Conservation (phyloP, 2,329 filamentous ascomycete genomes). For the Aureobasidium namibiae region DNA sequence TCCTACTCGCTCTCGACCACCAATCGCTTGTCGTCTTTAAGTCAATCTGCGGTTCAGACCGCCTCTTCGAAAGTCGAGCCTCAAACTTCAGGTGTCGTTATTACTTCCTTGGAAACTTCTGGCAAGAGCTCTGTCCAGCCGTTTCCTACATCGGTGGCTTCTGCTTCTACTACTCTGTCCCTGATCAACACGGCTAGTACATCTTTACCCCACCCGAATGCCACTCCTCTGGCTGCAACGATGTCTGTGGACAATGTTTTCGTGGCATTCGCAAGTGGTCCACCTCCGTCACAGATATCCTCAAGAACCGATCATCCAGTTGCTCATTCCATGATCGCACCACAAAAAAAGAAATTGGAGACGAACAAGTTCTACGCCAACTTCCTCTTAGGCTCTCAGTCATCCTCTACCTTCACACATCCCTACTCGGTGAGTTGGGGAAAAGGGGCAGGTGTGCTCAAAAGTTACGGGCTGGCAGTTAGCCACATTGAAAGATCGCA, state of each 20-base stretch:
- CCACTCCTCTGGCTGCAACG: constrained; percentile 18
- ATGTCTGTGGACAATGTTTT: constrained; percentile 29
- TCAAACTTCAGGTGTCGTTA: constrained; percentile 10
- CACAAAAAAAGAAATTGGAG: constrained; percentile 41
- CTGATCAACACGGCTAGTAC: constrained; percentile 24
- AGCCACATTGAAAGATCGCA: constrained; percentile 64
- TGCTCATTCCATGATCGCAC: constrained; percentile 28
- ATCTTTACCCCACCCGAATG: constrained; percentile 18
- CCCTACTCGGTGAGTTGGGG: constrained; percentile 44
- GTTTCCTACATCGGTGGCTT: constrained; percentile 22
- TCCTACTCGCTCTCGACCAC: constrained; percentile 11
- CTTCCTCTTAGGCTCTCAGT: constrained; percentile 68
- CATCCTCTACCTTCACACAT: constrained; percentile 61
- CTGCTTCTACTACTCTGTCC: constrained; percentile 21
- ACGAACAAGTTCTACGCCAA: constrained; percentile 70
- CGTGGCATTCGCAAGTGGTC: constrained; percentile 31
- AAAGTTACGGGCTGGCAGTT: constrained; percentile 70
- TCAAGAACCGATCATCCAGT: constrained; percentile 34
- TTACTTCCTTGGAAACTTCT: constrained; percentile 19
- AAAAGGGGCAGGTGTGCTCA: constrained; percentile 44
- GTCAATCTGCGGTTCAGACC: constrained; percentile 24
- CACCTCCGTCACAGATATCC: constrained; percentile 33
- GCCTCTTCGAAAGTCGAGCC: constrained; percentile 16
- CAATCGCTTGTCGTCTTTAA: constrained; percentile 20
- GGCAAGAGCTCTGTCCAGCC: constrained; percentile 22